phyloP scores from a whole-genome alignment of 345 rosid genomes.

The Geranium rotundifolium region DNA sequence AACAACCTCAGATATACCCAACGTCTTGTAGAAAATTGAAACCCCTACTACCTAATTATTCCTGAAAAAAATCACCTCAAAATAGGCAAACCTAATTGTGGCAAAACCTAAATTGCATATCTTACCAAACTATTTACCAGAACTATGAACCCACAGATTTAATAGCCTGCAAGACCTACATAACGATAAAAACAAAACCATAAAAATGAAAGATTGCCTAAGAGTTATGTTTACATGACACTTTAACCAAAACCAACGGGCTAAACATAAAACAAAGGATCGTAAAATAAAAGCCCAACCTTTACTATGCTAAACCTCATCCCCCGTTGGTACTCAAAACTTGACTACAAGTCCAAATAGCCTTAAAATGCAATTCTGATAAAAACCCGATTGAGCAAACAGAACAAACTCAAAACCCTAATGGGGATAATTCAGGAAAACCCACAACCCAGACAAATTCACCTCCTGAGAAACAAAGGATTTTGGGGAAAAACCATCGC shows the following conservation, averaged over 20 bases:
- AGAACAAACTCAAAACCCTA: slow-evolving; percentile 6
- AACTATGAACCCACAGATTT: slow-evolving; percentile 3
- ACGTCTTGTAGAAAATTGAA: not conserved
- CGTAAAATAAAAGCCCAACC: slow-evolving; percentile 11
- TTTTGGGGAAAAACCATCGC: not conserved
- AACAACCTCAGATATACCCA: not conserved
- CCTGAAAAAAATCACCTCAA: not conserved
- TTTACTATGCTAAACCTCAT: slow-evolving; percentile 5
- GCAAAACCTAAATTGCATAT: not conserved
- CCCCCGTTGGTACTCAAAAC: not conserved
- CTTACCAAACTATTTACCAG: not conserved
- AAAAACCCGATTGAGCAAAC: not conserved
- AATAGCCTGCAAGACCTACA: not conserved
- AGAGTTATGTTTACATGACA: slow-evolving; percentile 19
- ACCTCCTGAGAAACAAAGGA: slow-evolving; percentile 7
- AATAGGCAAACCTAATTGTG: not conserved
- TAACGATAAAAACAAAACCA: no score
- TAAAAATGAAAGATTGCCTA: slow-evolving; percentile 11
- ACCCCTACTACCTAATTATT: not conserved
- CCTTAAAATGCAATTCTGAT: not conserved
- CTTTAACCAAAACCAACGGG: slow-evolving; percentile 15
- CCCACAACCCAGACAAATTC: slow-evolving; percentile 17
- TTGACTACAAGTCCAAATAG: not conserved
- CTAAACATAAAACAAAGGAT: not conserved
- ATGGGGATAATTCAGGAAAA: slow-evolving; percentile 16